A percentile compares a stretch with the other conserved stretches of the same genome.
Evolutionary conservation across 164 flowering plant species (phyloP).

Genomic region (Warburgia ugandensis): DNA sequence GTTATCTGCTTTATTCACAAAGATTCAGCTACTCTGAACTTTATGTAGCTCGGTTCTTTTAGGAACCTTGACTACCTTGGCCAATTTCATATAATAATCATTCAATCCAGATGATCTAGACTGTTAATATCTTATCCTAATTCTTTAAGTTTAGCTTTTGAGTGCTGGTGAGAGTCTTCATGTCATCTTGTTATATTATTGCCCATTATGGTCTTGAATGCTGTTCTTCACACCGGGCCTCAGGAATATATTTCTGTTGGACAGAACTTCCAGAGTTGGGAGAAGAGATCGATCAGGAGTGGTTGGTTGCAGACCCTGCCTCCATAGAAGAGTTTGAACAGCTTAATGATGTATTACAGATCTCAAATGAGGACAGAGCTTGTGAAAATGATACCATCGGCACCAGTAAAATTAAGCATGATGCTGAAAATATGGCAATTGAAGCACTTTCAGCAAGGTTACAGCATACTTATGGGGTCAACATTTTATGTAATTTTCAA

Average conservation of each 20-base stretch:
- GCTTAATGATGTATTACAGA: slow-evolving; percentile 17
- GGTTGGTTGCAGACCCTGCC: slow-evolving; percentile 10
- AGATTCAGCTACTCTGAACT: too few species aligned
- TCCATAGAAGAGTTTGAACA: slow-evolving; percentile 23
- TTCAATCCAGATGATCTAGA: too few species aligned
- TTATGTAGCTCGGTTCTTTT: too few species aligned
- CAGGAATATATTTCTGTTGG: neutral
- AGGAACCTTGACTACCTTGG: too few species aligned
- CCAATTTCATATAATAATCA: too few species aligned
- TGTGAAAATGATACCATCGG: slow-evolving; percentile 7
- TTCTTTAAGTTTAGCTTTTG: too few species aligned
- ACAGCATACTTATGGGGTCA: neutral
- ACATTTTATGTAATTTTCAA: neutral
- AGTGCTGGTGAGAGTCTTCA: too few species aligned
- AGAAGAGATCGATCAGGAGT: slow-evolving; percentile 18
- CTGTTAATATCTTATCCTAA: too few species aligned
- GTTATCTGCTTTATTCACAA: too few species aligned
- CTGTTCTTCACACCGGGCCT: too few species aligned
- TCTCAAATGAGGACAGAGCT: slow-evolving; percentile 5
- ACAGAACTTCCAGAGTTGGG: slow-evolving; percentile 11
- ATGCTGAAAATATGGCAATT: slow-evolving; percentile 48
- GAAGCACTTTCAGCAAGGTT: slow-evolving; percentile 67
- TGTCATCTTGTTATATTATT: too few species aligned
- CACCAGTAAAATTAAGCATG: slow-evolving; percentile 23
- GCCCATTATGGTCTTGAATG: neutral